phyloP scores from a whole-genome alignment of 108 stramenopile genomes.

The Epipyxis sp. region DNA sequence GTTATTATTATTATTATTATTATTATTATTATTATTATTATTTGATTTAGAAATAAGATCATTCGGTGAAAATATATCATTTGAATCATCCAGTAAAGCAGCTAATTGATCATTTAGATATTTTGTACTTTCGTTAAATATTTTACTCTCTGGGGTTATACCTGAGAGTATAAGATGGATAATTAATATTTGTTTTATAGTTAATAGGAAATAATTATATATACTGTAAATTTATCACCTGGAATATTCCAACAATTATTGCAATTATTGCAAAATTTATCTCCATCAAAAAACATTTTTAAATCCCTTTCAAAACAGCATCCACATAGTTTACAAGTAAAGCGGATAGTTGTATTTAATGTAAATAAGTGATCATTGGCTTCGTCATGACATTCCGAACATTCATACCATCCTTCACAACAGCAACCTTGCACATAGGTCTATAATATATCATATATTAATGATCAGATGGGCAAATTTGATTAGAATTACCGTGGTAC shows the following conservation, averaged over 20 bases:
- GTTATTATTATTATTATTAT: no score
- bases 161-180: not conserved
- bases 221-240: not conserved
- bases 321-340: not conserved
- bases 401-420: conserved; percentile 18
- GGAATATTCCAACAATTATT: not conserved
- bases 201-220: not conserved
- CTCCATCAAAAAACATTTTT: not conserved
- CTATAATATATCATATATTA: no score
- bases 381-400: conserved; percentile 28
- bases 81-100: no score
- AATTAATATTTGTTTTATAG: not conserved
- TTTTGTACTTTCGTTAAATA: not conserved
- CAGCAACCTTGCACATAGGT: not conserved
- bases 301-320: not conserved
- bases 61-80: no score
- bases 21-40: no score
- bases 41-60: no score
- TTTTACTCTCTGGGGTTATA: conserved; percentile 29
- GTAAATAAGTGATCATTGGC: not conserved
- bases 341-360: not conserved
- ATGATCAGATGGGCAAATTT: no score
- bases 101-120: not conserved
- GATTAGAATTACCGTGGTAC: no score
- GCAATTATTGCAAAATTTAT: not conserved